phyloP scores from a whole-genome alignment of 2,329 filamentous ascomycete genomes.

The Curvularia spicifera region DNA sequence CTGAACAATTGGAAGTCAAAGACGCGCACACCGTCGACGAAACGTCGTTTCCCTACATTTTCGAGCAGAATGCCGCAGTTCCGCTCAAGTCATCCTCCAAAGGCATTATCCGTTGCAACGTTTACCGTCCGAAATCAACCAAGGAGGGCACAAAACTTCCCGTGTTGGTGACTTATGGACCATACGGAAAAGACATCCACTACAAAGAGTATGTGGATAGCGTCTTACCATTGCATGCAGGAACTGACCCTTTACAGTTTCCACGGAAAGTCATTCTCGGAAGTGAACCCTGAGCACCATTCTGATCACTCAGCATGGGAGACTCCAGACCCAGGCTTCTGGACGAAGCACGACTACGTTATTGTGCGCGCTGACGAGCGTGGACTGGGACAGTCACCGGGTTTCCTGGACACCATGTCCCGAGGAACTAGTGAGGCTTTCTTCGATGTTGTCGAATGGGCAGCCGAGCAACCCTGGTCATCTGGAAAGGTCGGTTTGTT shows the following conservation, averaged over 20 bases:
- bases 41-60: constrained; percentile 55
- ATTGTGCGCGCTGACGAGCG: constrained; percentile 58
- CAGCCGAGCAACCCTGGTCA: constrained; percentile 58
- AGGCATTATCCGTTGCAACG: constrained; percentile 57
- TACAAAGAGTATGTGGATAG: constrained; percentile 57
- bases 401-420: constrained; percentile 61
- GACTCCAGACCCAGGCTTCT: constrained; percentile 52
- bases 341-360: constrained; percentile 47
- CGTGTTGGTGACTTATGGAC: constrained; percentile 73
- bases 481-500: constrained; percentile 59
- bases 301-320: constrained; percentile 56
- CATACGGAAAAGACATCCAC: constrained; percentile 75
- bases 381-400: constrained; percentile 60
- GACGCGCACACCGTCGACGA: constrained; percentile 45
- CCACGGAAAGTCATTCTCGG: constrained; percentile 56
- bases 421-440: constrained; percentile 60
- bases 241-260: constrained; percentile 48
- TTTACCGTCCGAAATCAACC: constrained; percentile 56
- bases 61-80: constrained; percentile 58
- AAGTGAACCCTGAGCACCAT: constrained; percentile 42
- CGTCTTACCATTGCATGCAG: neutral
- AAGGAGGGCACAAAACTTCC: constrained; percentile 55
- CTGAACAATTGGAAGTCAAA: constrained; percentile 39
- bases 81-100: constrained; percentile 48
- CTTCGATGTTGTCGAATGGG: constrained; percentile 61